phyloP scores from a whole-genome alignment of 2,329 filamentous ascomycete species.

The Zalaria obscura region DNA sequence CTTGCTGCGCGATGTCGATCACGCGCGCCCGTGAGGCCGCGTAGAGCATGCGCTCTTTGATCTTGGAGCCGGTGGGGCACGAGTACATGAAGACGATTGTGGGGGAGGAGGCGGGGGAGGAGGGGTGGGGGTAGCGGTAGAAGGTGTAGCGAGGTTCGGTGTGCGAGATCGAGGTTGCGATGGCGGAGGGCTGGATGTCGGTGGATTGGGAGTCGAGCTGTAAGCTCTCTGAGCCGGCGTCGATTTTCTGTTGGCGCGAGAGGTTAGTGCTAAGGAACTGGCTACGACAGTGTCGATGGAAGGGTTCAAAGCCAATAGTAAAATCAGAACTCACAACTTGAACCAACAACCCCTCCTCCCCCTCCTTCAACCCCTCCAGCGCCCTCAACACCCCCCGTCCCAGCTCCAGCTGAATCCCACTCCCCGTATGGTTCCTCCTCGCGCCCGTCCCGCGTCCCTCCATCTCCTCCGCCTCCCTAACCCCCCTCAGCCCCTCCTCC shows the following conservation, averaged over 20 bases:
- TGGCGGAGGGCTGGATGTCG: slow-evolving; percentile 41
- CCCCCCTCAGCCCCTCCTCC: slow-evolving; percentile 55
- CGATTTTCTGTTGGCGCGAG: slow-evolving; percentile 45
- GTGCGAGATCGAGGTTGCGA: slow-evolving; percentile 46
- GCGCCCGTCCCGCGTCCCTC: slow-evolving; percentile 55
- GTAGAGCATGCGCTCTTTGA: slow-evolving; percentile 79
- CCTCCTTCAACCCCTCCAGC: slow-evolving; percentile 44
- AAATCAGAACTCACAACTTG: slow-evolving; percentile 44
- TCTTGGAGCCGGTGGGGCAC: slow-evolving; percentile 55
- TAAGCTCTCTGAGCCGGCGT: slow-evolving; percentile 53
- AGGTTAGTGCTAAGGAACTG: too few species aligned
- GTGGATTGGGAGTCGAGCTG: slow-evolving; percentile 44
- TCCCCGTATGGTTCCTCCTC: slow-evolving; percentile 35
- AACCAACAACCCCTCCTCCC: slow-evolving; percentile 34
- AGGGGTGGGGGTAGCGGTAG: slow-evolving; percentile 51
- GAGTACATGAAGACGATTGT: slow-evolving; percentile 70
- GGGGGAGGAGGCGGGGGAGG: slow-evolving; percentile 30
- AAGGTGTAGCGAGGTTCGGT: slow-evolving; percentile 66
- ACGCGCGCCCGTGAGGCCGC: slow-evolving; percentile 48
- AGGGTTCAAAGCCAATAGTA: too few species aligned
- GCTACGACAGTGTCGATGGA: too few species aligned
- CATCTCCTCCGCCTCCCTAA: slow-evolving; percentile 62
- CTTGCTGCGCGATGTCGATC: slow-evolving; percentile 47
- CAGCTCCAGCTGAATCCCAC: slow-evolving; percentile 37
- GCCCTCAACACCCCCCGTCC: slow-evolving; percentile 50